Base-by-base conservation (phyloP, 352 stramenopile genomes). In the Pythium monospermum region DNA sequence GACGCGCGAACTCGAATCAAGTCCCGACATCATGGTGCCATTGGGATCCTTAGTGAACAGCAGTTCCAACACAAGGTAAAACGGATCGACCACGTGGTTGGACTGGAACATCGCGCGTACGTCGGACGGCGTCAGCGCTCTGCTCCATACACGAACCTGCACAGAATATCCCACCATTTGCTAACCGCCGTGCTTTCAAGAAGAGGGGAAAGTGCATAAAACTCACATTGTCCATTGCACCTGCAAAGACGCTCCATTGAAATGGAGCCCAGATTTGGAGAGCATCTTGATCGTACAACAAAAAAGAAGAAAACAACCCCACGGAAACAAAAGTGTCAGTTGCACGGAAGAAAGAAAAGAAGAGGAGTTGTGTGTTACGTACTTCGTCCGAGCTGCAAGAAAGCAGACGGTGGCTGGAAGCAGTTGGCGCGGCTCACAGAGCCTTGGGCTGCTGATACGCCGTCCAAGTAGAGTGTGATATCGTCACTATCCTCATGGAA, bases 301-400 rank as follows among this genome's bases (percentile, higher is more conserved):
- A 46, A 51, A 21, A 16, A 8, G 28, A 28, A 21, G 18, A 16
- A 49, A 7, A 7, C 36, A 25, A 28, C 3, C 18, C 3, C 40
- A 35, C 8, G 13, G 30, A 35, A 13, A 35, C 30, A 13, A 35
- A 8, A 35, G 13, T 13, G 30, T 35, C 30, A 35, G 30, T 35
- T 35, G 30, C 30, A 8, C 30, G 8, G 30, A 35, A 35, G 30
- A 8, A 13, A 13, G 30, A 13, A 13, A 8, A 35, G 19, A 42
- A n/a, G n/a, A n/a, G n/a, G n/a, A n/a, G n/a, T n/a, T n/a, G n/a
- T n/a, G 15, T 13, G 6, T 11, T n/a, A 40, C 45, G 12, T 67
- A 83, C 73, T 55, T 66, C 63, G 50, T 43, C 73, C 73, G 40
- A 84, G 56, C 49, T 84, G 73, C 4, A 84, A 53, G 38, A 56